Evolutionary conservation across 2,329 filamentous ascomycete species (phyloP).

Genomic region (Epicoccum nigrum): DNA sequence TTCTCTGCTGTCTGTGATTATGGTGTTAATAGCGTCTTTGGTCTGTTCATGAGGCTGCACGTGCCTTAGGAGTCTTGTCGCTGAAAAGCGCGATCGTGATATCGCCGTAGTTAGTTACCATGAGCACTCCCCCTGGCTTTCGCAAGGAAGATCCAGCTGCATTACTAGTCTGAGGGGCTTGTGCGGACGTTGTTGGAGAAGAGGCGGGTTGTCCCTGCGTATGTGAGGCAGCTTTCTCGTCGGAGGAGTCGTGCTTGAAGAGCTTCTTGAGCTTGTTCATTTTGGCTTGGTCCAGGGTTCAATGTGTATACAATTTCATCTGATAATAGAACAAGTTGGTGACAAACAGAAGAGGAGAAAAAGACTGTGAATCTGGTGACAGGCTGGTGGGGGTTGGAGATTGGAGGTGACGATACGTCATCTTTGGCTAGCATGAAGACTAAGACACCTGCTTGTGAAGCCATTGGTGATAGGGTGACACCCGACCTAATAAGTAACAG

Average conservation of each 20-base stretch:
- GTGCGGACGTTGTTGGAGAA: neutral
- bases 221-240: neutral
- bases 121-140: slow-evolving; percentile 1
- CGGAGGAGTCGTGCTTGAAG: slow-evolving; percentile 8
- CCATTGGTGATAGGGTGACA: no score
- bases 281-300: no score
- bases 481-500: no score
- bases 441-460: no score
- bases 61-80: slow-evolving; percentile 74
- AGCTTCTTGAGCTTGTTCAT: slow-evolving; percentile 15
- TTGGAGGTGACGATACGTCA: no score
- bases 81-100: slow-evolving; percentile 90
- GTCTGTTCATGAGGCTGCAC: neutral
- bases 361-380: no score
- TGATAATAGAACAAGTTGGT: no score
- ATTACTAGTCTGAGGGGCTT: slow-evolving; percentile 1
- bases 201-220: neutral
- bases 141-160: neutral
- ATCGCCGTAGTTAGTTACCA: slow-evolving; percentile 65
- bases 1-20: slow-evolving; percentile 72
- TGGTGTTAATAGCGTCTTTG: neutral
- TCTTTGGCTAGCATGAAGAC: no score
- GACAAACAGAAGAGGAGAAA: no score
- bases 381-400: no score
- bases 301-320: no score